Conservation (phyloP, 1,284 basidiomycete species). For the Pisolithus thermaeus region DNA sequence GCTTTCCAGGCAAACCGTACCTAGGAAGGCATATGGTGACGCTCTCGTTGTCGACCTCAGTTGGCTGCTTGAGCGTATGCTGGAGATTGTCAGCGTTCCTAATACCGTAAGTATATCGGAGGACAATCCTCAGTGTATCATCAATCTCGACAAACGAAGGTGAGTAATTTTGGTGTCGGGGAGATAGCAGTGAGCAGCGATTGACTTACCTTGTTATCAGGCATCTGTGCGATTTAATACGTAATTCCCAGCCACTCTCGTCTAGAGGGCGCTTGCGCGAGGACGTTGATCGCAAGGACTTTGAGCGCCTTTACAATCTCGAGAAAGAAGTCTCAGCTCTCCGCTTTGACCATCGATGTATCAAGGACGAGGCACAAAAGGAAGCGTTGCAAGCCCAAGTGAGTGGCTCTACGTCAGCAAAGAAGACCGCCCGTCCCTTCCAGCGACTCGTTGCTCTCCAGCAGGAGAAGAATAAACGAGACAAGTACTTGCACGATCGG, state of each 20-base stretch:
- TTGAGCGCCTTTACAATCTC: slow-evolving; percentile 68
- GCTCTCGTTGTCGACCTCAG: slow-evolving; percentile 67
- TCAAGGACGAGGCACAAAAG: slow-evolving; percentile 66
- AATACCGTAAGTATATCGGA: slow-evolving; percentile 57
- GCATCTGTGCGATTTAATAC: slow-evolving; percentile 59
- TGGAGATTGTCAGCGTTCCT: slow-evolving; percentile 69
- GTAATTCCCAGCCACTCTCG: slow-evolving; percentile 41
- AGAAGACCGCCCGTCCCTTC: slow-evolving; percentile 62
- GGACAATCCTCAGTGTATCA: slow-evolving; percentile 49
- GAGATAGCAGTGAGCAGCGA: background rate
- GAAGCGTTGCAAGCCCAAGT: slow-evolving; percentile 47
- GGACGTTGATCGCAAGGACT: slow-evolving; percentile 56
- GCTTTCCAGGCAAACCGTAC: slow-evolving; percentile 44
- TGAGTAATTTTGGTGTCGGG: slow-evolving; percentile 22
- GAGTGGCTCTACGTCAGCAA: slow-evolving; percentile 38
- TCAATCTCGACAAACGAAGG: slow-evolving; percentile 81
- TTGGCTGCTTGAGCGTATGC: slow-evolving; percentile 73
- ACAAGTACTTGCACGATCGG: slow-evolving; percentile 58
- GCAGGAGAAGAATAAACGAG: slow-evolving; percentile 73
- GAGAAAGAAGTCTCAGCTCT: slow-evolving; percentile 56
- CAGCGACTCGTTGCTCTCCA: slow-evolving; percentile 54
- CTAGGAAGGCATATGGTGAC: slow-evolving; percentile 40
- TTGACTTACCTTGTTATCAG: slow-evolving; percentile 31
- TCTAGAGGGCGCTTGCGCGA: slow-evolving; percentile 43
- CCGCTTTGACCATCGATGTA: slow-evolving; percentile 60